phyloP scores from a whole-genome alignment of 129 eudicot genomes.

The Centaurea solstitialis region DNA sequence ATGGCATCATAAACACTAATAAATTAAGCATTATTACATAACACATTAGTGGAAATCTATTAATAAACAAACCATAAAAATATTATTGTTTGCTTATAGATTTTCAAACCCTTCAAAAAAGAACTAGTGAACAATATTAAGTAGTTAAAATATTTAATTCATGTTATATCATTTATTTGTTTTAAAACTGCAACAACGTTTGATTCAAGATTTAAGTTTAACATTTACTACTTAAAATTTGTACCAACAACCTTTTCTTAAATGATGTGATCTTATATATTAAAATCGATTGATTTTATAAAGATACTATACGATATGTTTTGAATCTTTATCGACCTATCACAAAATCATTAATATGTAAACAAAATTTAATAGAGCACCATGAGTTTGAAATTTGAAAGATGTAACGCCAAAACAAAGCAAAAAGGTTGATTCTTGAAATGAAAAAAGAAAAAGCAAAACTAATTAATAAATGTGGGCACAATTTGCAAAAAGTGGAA shows the following conservation, averaged over 20 bases:
- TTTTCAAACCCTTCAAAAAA: neutral
- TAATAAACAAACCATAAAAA: neutral
- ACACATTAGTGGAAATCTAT: neutral
- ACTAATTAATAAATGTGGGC: slow-evolving; percentile 17
- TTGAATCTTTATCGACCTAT: neutral
- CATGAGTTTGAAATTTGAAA: slow-evolving; percentile 20
- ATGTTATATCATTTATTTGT: too few species aligned
- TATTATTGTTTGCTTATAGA: neutral
- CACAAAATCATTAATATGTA: neutral
- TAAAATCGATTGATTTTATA: neutral
- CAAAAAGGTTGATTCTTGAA: neutral
- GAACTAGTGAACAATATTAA: neutral
- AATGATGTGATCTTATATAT: neutral
- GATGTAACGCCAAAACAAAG: slow-evolving; percentile 29
- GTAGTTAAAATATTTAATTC: neutral
- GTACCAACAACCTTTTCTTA: neutral
- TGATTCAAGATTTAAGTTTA: too few species aligned
- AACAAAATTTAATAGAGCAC: neutral
- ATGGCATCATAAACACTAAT: neutral
- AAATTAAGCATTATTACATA: neutral
- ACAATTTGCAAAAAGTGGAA: slow-evolving; percentile 25
- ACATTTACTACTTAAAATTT: too few species aligned
- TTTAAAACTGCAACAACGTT: neutral
- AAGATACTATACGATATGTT: neutral
- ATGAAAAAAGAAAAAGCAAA: slow-evolving; percentile 6